A percentile compares a stretch with the other conserved stretches of the same genome.
phyloP scores from a whole-genome alignment of 169 alveolate species.

The Plasmodium billcollinsi region DNA sequence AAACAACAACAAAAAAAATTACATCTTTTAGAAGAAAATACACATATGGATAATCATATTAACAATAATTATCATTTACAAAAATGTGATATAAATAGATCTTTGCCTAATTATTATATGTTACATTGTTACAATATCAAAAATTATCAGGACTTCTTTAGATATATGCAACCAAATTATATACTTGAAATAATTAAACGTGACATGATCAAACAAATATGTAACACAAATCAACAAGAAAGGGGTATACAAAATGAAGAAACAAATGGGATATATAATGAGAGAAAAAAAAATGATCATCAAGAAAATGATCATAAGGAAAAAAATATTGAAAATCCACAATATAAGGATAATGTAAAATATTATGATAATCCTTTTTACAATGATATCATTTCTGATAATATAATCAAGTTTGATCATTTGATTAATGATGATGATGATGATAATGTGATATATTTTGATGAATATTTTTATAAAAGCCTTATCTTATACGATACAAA shows the following conservation, averaged over 20 bases:
- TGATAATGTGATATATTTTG: too few species aligned
- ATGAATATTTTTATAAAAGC: too few species aligned
- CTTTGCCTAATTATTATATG: constrained; percentile 34
- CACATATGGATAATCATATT: constrained; percentile 11
- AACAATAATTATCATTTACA: constrained; percentile 4
- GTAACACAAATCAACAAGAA: neutral
- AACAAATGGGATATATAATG: neutral
- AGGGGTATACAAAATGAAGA: neutral
- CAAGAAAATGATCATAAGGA: too few species aligned
- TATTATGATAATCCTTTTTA: too few species aligned
- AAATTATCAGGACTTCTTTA: constrained; percentile 22
- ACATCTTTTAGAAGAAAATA: constrained; percentile 37
- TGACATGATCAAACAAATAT: neutral
- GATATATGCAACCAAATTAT: constrained; percentile 55
- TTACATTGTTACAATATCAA: constrained; percentile 28
- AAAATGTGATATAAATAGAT: neutral
- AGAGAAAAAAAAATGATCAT: neutral
- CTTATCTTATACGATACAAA: too few species aligned
- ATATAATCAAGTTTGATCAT: too few species aligned
- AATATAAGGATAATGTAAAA: too few species aligned
- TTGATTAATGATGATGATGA: too few species aligned
- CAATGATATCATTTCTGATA: too few species aligned
- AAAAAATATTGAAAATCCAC: too few species aligned
- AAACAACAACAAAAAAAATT: constrained; percentile 29
- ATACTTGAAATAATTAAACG: constrained; percentile 38